Evolutionary conservation across 2,329 filamentous ascomycete genomes (phyloP), one percentile per base, ranked within the genome.

Genomic region (Aureobasidium musti): DNA sequence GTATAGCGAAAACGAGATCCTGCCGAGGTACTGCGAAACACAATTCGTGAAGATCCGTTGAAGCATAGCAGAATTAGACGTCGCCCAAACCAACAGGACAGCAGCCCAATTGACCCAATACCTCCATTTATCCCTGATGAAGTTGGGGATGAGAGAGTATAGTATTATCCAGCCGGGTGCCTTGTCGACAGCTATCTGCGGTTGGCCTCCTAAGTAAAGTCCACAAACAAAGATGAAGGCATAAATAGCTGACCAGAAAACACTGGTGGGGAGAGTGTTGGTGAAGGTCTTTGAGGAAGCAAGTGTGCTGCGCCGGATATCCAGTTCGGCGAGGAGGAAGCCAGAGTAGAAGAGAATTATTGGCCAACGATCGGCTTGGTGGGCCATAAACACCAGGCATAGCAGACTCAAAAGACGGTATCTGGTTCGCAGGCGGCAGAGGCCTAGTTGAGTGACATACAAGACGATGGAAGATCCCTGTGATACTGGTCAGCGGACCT

Each of bases 1-100:
- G 73, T 88, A 88, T 30, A 88, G 72, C 59, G 84, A 82, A 71
- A 86, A 88, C 60, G 84, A 86, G 69, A 88, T 82, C 72, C 82
- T 82, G 68, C 86, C 86, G 6, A 88, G 77, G 73, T 87, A 88
- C 71, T 86, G 84, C 3, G 85, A 77, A 17, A 79, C 69, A 1
- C 75, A 71, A 0, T 78, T 76, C 70, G 82, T 82, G 74, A 87
- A 86, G 67, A 86, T 76, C n/a, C 76, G 74, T 71, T 83, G 82
- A 78, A 83, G 43, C 59, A 67, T 74, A 1, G 75, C 73, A 10
- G 81, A 82, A 65, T 82, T 79, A 26, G 81, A 79, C 19, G 84
- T 81, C 41, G 80, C 80, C 64, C 81, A 75, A 8, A 87, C 80
- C 67, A 87, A 82, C 2, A 86, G 68, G 33, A 84, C 76, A 1